These are phyloP conservation scores for Saposhnikovia divaricata DNA, from an alignment of 129 eudicot genomes.

Conservation along the genomic window DNA sequence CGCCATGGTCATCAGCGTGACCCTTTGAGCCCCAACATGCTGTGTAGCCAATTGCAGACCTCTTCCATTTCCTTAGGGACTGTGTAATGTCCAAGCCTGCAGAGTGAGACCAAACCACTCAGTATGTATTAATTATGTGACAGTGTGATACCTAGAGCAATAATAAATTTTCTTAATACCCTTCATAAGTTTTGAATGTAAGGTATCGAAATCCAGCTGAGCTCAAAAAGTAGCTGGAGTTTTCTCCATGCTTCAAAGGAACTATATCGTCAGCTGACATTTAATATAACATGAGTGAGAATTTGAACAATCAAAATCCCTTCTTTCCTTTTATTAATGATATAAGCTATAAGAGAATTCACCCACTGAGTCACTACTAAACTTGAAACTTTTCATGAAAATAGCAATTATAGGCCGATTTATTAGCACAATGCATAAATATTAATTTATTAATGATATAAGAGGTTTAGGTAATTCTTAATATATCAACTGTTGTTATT, in stretches of 20 bases:
- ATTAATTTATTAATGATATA: neutral
- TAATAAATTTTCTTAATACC: constrained; percentile 13
- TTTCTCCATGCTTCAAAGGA: constrained; percentile 61
- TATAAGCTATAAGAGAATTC: too few relatives aligned
- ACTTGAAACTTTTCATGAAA: neutral
- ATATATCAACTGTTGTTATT: neutral
- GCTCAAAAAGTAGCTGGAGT: constrained; percentile 49
- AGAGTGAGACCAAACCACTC: constrained; percentile 6
- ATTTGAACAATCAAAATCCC: neutral
- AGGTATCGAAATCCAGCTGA: constrained; percentile 74
- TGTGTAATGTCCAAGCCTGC: constrained; percentile 91
- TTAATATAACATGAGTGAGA: neutral
- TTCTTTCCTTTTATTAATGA: neutral
- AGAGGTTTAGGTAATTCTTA: neutral
- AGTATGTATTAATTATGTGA: neutral
- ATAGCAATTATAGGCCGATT: neutral
- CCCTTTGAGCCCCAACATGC: constrained; percentile 52
- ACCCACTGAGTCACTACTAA: too few relatives aligned
- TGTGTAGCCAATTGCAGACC: constrained; percentile 62
- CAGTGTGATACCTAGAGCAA: neutral
- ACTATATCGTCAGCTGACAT: constrained; percentile 88
- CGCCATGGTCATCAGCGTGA: constrained; percentile 11
- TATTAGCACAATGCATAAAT: neutral
- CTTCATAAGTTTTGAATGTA: constrained; percentile 46
- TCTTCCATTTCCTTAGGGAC: constrained; percentile 92